Conservation (phyloP, 768 basidiomycete species). For the Podaxis rugospora region DNA sequence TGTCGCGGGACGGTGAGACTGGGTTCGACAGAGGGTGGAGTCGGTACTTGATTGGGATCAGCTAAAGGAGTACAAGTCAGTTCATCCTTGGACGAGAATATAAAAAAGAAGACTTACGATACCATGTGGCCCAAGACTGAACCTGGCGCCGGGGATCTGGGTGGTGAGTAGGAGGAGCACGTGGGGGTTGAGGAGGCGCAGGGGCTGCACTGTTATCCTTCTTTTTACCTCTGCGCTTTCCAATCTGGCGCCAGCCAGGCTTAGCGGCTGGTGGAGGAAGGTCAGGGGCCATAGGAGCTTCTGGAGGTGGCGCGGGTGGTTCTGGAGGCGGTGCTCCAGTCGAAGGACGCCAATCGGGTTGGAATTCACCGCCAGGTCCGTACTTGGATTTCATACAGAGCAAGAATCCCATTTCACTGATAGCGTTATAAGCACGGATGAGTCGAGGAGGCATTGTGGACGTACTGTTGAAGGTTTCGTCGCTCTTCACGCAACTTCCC, state of each 20-base stretch:
- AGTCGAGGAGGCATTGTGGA: slow-evolving; percentile 14
- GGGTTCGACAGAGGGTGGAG: slow-evolving; percentile 57
- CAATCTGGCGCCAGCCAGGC: slow-evolving; percentile 9
- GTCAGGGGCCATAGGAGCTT: slow-evolving; percentile 23
- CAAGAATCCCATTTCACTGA: slow-evolving; percentile 72
- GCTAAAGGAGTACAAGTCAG: slow-evolving; percentile 33
- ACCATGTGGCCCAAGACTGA: slow-evolving; percentile 62
- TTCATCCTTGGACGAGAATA: background rate
- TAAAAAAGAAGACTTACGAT: slow-evolving; percentile 36
- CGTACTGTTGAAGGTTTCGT: slow-evolving; percentile 74
- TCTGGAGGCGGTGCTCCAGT: slow-evolving; percentile 39
- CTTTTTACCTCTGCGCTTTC: slow-evolving; percentile 8
- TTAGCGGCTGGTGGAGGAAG: slow-evolving; percentile 7
- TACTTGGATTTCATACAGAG: slow-evolving; percentile 71
- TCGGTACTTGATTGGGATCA: slow-evolving; percentile 50
- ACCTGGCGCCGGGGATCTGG: slow-evolving; percentile 40
- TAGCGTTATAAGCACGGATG: background rate
- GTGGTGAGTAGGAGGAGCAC: slow-evolving; percentile 28
- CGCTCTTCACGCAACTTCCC: slow-evolving; percentile 79
- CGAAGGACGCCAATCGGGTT: slow-evolving; percentile 66
- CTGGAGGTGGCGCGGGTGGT: slow-evolving; percentile 33
- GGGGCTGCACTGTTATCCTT: slow-evolving; percentile 29
- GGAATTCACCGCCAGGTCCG: slow-evolving; percentile 82
- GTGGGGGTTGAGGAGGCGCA: slow-evolving; percentile 34
- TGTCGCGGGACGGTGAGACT: slow-evolving; percentile 57